Evolutionary conservation across 371 early-diverging fungal genomes (phyloP).

Genomic region (Mucor lusitanicus): DNA sequence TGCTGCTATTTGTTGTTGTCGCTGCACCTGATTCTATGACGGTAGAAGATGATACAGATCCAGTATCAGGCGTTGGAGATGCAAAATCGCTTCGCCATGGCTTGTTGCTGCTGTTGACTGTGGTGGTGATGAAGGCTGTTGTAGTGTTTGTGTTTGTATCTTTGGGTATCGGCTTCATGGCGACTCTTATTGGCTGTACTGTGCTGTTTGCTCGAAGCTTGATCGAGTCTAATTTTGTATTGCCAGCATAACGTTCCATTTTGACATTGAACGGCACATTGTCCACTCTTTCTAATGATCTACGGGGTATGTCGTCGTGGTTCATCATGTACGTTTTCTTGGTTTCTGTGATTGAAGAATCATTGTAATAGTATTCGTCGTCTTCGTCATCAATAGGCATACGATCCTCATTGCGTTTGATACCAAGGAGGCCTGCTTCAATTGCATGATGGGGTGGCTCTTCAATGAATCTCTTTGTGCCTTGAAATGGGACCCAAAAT

Average conservation of each 20-base stretch:
- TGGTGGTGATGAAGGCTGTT: not conserved
- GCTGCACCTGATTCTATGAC: not conserved
- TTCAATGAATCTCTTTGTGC: not conserved
- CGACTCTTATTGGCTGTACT: not conserved
- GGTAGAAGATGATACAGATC: not conserved
- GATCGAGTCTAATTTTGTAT: not conserved
- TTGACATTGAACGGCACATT: not conserved
- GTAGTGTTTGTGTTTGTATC: not conserved
- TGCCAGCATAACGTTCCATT: not conserved
- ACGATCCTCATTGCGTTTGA: not conserved
- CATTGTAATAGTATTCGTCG: not conserved
- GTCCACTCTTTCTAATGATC: not conserved
- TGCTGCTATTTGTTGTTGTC: too few species aligned
- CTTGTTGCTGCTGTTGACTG: not conserved
- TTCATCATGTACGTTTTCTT: not conserved
- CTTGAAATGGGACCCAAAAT: not conserved
- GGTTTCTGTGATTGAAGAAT: not conserved
- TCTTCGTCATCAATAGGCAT: conserved; percentile 7
- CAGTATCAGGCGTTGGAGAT: not conserved
- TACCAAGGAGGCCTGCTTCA: not conserved
- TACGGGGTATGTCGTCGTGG: not conserved
- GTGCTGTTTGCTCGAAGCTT: not conserved
- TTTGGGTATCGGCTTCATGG: not conserved
- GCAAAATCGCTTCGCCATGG: not conserved
- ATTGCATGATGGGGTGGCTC: not conserved